phyloP scores from a whole-genome alignment of 225 moss, liverwort and hornwort species.

The Neckera pumila region DNA sequence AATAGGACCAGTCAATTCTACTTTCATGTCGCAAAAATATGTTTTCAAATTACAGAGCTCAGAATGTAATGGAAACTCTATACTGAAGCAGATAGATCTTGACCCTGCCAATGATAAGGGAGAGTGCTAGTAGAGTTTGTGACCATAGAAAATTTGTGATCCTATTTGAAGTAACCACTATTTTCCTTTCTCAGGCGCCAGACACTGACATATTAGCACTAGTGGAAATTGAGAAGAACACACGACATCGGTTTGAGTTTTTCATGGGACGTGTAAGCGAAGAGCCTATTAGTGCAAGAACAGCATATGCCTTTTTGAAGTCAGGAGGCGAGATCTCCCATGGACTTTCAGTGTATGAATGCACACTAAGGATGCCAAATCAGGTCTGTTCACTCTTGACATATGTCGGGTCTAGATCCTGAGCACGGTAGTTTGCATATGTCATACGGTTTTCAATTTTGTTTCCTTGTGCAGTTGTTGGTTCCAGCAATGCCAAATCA shows the following conservation, averaged over 20 bases:
- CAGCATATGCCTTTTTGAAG: constrained; percentile 81
- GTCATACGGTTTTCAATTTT: not conserved
- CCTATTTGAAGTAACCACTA: not conserved
- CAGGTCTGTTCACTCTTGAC: constrained; percentile 37
- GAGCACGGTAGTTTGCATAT: not conserved
- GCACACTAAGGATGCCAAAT: constrained; percentile 77
- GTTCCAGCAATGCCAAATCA: not conserved
- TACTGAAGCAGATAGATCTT: not conserved
- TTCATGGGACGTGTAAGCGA: constrained; percentile 93
- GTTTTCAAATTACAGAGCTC: not conserved
- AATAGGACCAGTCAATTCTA: not conserved
- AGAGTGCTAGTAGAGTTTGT: not conserved
- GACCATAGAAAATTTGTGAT: not conserved
- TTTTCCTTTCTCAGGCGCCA: constrained; percentile 49
- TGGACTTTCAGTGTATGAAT: constrained; percentile 94
- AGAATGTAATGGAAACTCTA: not conserved
- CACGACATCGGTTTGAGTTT: constrained; percentile 94
- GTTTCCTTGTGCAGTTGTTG: not conserved
- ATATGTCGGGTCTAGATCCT: not conserved
- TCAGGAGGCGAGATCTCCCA: constrained; percentile 97
- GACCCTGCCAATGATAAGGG: not conserved
- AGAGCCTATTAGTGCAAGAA: constrained; percentile 88
- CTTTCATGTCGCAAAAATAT: not conserved
- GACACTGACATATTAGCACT: constrained; percentile 97
- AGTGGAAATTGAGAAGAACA: constrained; percentile 98